Evolutionary conservation across 352 stramenopile genomes (phyloP).

Genomic region (Poterioochromonas sp.): DNA sequence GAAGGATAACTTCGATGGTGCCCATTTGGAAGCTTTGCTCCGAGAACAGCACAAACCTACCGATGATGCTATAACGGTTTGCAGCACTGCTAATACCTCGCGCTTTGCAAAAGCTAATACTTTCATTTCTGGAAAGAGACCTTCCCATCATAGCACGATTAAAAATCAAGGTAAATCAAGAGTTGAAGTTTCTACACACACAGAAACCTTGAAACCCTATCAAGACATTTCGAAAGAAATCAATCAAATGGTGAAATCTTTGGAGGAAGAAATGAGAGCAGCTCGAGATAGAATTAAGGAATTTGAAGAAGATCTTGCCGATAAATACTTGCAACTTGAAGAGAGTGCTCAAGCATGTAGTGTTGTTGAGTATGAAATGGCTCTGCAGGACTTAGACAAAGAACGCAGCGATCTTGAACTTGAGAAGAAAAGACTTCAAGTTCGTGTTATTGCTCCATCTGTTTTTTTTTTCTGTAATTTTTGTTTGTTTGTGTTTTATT

Average conservation of each 20-base stretch:
- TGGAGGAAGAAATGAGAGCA: constrained; percentile 13
- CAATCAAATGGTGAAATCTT: background rate
- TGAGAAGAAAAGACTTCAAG: background rate
- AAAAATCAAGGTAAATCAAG: too few species aligned
- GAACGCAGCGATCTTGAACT: background rate
- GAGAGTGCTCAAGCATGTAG: background rate
- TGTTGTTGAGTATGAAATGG: background rate
- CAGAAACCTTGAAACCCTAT: too few species aligned
- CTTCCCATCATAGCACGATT: too few species aligned
- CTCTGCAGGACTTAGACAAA: background rate
- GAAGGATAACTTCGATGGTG: background rate
- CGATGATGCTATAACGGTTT: background rate
- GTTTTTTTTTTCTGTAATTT: background rate
- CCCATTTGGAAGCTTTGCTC: background rate
- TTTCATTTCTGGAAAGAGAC: too few species aligned
- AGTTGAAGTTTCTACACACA: too few species aligned
- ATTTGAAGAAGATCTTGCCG: background rate
- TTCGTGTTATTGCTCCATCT: background rate
- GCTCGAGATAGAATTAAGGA: background rate
- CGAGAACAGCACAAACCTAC: background rate
- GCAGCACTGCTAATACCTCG: background rate
- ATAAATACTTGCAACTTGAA: constrained; percentile 4
- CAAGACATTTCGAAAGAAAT: background rate
- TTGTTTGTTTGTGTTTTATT: too few species aligned
- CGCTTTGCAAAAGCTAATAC: too few species aligned